Conservation (phyloP, 495 filamentous ascomycete genomes). For the Penicillium antarcticum region DNA sequence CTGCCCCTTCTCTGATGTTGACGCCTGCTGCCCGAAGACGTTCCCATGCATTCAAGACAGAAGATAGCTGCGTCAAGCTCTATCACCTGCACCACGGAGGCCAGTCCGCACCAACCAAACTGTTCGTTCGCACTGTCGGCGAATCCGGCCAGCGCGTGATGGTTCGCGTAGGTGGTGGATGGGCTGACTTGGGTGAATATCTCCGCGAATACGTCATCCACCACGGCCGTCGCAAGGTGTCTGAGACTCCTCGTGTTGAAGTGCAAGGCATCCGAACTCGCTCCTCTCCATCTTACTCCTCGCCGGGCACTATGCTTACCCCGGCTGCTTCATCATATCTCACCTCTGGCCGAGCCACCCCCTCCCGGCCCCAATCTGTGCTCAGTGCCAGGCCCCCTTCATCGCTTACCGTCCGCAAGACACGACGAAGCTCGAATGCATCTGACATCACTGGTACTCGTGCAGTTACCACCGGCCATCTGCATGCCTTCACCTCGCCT, state of each 20-base stretch:
- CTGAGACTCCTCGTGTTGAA: conserved; percentile 42
- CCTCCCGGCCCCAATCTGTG: conserved; percentile 34
- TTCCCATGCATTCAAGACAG: conserved; percentile 31
- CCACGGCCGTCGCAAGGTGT: conserved; percentile 59
- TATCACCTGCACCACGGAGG: conserved; percentile 88
- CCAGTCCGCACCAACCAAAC: conserved; percentile 81
- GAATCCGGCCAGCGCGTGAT: conserved; percentile 90
- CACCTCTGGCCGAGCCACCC: conserved; percentile 28
- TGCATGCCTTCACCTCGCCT: conserved; percentile 32
- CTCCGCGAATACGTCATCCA: conserved; percentile 90
- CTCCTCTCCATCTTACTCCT: conserved; percentile 31
- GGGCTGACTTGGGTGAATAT: conserved; percentile 93
- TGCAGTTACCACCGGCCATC: conserved; percentile 25
- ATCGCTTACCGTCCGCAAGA: conserved; percentile 40
- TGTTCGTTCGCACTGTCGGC: conserved; percentile 89
- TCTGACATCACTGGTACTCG: conserved; percentile 32
- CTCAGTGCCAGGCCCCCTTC: conserved; percentile 37
- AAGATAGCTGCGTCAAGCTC: conserved; percentile 70
- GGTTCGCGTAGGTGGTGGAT: conserved; percentile 95
- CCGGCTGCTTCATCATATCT: conserved; percentile 13
- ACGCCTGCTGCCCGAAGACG: conserved; percentile 53
- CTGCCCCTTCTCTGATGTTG: conserved; percentile 67
- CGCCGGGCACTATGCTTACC: conserved; percentile 23
- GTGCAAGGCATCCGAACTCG: conserved; percentile 38
- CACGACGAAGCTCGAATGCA: conserved; percentile 35